Conservation (phyloP, 139 green algal genomes). For the Yamagishiella unicocca region DNA sequence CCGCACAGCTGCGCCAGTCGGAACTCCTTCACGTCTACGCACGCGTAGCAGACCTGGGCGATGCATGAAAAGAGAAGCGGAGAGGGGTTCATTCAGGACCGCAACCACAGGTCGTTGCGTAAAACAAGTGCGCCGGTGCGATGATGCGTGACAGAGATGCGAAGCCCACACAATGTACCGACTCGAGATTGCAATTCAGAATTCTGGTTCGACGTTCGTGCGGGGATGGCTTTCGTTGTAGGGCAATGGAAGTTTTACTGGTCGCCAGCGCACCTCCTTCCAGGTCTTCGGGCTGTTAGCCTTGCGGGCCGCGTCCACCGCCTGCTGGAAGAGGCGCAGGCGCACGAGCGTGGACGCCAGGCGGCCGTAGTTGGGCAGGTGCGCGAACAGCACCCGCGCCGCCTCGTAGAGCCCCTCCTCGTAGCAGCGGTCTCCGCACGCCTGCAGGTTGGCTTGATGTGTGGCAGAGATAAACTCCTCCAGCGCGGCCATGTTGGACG, state of each 20-base stretch:
- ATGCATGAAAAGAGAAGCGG: neutral
- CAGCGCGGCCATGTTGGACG: conserved; percentile 86
- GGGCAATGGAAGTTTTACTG: too few relatives aligned
- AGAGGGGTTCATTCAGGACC: too few relatives aligned
- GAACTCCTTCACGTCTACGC: conserved; percentile 97
- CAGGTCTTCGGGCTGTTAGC: conserved; percentile 94
- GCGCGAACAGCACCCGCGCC: conserved; percentile 91
- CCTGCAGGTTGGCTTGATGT: conserved; percentile 79
- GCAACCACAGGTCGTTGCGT: too few relatives aligned
- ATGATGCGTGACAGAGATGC: too few relatives aligned
- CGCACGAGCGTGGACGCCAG: conserved; percentile 94
- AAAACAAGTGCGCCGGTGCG: too few relatives aligned
- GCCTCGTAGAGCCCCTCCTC: conserved; percentile 96
- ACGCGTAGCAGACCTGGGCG: conserved; percentile 84
- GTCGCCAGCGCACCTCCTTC: conserved; percentile 86
- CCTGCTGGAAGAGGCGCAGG: conserved; percentile 91
- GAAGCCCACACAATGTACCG: too few relatives aligned
- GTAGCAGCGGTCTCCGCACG: conserved; percentile 75
- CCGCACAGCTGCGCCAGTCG: conserved; percentile 96
- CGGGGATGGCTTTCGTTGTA: too few relatives aligned
- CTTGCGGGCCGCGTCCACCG: conserved; percentile 97
- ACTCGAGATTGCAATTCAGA: too few relatives aligned
- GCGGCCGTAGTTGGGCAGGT: conserved; percentile 96
- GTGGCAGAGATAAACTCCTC: conserved; percentile 95
- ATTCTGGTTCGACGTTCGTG: too few relatives aligned